Evolutionary conservation across 2,329 filamentous ascomycete genomes (phyloP), one percentile per base, ranked within the genome.

Genomic region (Fusarium euwallaceae): DNA sequence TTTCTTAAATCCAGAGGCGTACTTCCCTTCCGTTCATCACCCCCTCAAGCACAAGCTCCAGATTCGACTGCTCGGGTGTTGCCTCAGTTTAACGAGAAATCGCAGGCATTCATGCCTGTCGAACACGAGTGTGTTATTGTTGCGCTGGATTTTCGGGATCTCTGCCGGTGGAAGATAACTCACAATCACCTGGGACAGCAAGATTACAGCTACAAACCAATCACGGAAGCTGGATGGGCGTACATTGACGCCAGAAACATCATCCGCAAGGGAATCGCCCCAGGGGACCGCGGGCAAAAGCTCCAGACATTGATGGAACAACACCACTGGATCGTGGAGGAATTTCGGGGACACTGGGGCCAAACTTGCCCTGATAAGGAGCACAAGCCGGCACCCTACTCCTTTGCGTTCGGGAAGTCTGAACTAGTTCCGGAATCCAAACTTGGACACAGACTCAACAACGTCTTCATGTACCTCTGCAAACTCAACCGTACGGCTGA

Each of bases 111-210:
- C 51, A 55, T 32, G n/a, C 51, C 51, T n/a, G 29, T 22, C 6
- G 20, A 58, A 24, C n/a, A 34, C 9, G 55, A 58, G 20, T 58
- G 22, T 14, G n/a, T 58, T 10, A 58, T 58, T 24, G 32, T 58
- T 20, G 34, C 32, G 14, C 32, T 58, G 29, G 34, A 37, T 58
- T 58, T 58, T 34, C n/a, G 17, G 32, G n/a, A 58, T 24, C 55
- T 58, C 55, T 58, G 55, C 24, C 55, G 55, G n/a, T 34, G 34
- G 55, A 58, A 58, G 55, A 58, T 58, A 58, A 29, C 51, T 34
- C 17, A 20, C 17, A 55, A 55, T n/a, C 51, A 55, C 27, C 27
- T 55, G 51, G 55, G 55, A 16, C 55, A 58, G 55, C 34, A 58
- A 36, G 14, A 34, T 10, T 20, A 58, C n/a, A 37, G 55, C 29